phyloP scores from a whole-genome alignment of 345 rosid species.

The Brassica cretica region DNA sequence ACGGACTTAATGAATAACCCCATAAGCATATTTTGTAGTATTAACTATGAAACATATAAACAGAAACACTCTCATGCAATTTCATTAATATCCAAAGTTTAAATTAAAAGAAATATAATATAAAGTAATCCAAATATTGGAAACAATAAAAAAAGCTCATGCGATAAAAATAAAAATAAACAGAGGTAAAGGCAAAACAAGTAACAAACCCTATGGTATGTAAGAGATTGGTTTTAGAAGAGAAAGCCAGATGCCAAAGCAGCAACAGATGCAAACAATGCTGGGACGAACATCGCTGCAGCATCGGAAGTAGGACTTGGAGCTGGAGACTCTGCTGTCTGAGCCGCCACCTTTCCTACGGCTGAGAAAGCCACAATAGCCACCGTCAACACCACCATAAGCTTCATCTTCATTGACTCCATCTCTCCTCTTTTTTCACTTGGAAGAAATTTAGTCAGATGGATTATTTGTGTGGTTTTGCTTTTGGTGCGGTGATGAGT shows the following conservation, averaged over 20 bases:
- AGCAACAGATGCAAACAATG: slow-evolving; percentile 41
- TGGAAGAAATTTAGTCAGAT: slow-evolving; percentile 13
- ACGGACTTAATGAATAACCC: background rate
- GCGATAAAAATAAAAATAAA: background rate
- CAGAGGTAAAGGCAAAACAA: slow-evolving; percentile 1
- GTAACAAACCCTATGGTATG: slow-evolving; percentile 3
- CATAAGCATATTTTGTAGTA: background rate
- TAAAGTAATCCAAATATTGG: slow-evolving; percentile 9
- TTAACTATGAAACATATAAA: slow-evolving; percentile 17
- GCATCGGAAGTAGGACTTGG: slow-evolving; percentile 46
- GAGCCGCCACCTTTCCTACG: slow-evolving; percentile 35
- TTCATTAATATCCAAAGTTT: slow-evolving; percentile 11
- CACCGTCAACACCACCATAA: slow-evolving; percentile 33
- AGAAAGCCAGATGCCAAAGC: slow-evolving; percentile 40
- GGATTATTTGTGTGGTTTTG: background rate
- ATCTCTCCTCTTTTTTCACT: slow-evolving; percentile 10
- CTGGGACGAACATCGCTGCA: slow-evolving; percentile 35
- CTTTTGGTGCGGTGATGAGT: slow-evolving; percentile 21
- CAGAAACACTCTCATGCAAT: slow-evolving; percentile 22
- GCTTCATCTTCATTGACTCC: slow-evolving; percentile 42
- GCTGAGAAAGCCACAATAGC: slow-evolving; percentile 41
- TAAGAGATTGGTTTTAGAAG: slow-evolving; percentile 34
- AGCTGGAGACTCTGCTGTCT: slow-evolving; percentile 37
- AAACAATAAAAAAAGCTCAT: slow-evolving; percentile 14
- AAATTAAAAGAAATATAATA: background rate